Conservation (phyloP, 148 eudicot genomes). For the Rhododendron henanense region DNA sequence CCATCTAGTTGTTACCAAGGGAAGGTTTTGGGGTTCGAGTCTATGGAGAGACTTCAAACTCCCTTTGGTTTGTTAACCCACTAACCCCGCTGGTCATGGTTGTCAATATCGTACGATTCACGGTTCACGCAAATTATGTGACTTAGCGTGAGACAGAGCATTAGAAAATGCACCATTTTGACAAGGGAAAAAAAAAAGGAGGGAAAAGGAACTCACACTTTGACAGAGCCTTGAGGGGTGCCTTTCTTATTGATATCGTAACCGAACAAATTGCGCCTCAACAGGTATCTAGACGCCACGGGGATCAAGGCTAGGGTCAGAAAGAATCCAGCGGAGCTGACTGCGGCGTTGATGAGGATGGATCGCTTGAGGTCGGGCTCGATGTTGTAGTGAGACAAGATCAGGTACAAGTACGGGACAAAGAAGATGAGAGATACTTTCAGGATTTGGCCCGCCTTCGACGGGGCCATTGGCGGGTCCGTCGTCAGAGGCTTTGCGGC, state of each 20-base stretch:
- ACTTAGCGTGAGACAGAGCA: neutral
- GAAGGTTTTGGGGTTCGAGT: neutral
- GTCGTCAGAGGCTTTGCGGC: neutral
- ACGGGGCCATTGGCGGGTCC: constrained; percentile 20
- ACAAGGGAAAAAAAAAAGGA: neutral
- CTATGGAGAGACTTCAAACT: neutral
- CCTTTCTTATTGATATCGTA: constrained; percentile 87
- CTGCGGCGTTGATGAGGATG: constrained; percentile 52
- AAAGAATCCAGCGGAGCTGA: constrained; percentile 62
- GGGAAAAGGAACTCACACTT: constrained; percentile 50
- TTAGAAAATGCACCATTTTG: neutral
- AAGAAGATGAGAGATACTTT: constrained; percentile 40
- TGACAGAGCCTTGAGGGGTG: constrained; percentile 70
- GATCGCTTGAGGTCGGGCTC: constrained; percentile 53
- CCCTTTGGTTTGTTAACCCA: too few relatives aligned
- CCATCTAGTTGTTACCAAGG: too few relatives aligned
- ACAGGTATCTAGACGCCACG: constrained; percentile 75
- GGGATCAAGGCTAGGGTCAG: constrained; percentile 62
- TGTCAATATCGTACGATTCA: too few relatives aligned
- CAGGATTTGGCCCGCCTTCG: constrained; percentile 42
- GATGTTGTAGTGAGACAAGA: constrained; percentile 52
- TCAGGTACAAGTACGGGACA: constrained; percentile 58
- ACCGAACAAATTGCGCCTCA: constrained; percentile 81
- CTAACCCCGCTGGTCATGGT: too few relatives aligned
- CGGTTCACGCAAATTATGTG: too few relatives aligned